Evolutionary conservation across 2,329 filamentous ascomycete genomes (phyloP).

Genomic region (Neofusicoccum ribis): DNA sequence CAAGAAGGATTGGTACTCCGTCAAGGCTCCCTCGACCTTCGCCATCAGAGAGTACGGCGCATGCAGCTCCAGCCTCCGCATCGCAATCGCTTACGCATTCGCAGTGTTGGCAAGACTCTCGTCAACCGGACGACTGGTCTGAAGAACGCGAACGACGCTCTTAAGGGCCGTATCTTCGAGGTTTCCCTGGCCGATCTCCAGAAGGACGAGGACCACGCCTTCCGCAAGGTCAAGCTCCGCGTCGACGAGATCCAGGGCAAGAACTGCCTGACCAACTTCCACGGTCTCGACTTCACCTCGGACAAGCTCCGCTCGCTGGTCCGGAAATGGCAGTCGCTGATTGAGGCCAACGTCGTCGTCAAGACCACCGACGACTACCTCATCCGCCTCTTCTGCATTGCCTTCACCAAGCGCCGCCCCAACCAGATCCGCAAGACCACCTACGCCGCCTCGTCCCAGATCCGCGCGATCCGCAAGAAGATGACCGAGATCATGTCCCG

Average conservation of each 20-base stretch:
- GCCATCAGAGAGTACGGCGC: constrained; percentile 86
- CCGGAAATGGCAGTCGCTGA: constrained; percentile 99
- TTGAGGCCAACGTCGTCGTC: constrained; percentile 99
- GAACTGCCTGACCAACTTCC: constrained; percentile 99
- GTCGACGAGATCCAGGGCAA: constrained; percentile 99
- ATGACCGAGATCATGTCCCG: constrained; percentile 99
- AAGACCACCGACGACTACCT: constrained; percentile 99
- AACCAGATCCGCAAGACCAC: constrained; percentile 99
- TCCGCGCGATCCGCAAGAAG: constrained; percentile 98
- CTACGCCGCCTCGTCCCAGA: constrained; percentile 95
- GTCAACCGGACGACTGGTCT: constrained; percentile 99
- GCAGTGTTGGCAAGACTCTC: constrained; percentile 97
- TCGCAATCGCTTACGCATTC: constrained; percentile 31
- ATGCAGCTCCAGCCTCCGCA: constrained; percentile 17
- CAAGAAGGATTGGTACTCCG: constrained; percentile 98
- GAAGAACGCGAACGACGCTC: constrained; percentile 99
- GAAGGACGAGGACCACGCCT: constrained; percentile 99
- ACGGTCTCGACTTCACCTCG: constrained; percentile 99
- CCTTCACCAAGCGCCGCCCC: constrained; percentile 97
- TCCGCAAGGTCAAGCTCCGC: constrained; percentile 99
- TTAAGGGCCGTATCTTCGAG: constrained; percentile 99
- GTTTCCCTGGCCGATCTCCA: constrained; percentile 98
- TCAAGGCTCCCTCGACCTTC: constrained; percentile 98
- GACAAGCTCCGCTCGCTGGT: constrained; percentile 99
- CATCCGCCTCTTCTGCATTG: constrained; percentile 97